Evolutionary conservation across 441 rosid species (phyloP).

Genomic region (Croton laevigatus): DNA sequence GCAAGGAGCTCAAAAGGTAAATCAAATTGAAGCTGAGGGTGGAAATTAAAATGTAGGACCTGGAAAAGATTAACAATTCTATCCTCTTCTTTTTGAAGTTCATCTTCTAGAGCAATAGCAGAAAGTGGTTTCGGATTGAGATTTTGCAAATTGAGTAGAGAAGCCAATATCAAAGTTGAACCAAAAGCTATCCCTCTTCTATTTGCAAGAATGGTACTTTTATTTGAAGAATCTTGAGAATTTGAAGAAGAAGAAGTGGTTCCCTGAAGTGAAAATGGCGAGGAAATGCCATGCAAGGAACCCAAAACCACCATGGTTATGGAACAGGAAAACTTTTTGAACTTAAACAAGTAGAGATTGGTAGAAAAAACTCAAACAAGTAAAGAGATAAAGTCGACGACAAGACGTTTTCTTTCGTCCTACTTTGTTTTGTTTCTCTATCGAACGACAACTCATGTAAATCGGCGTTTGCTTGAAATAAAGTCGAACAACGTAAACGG

Average conservation of each 20-base stretch:
- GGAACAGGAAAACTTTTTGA: background rate
- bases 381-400: no score
- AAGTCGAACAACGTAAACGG: no score
- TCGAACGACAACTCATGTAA: no score
- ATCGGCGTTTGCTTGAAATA: no score
- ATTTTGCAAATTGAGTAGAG: constrained; percentile 34
- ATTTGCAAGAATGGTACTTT: constrained; percentile 23
- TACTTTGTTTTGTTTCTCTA: no score
- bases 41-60: constrained; percentile 33
- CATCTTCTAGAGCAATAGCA: constrained; percentile 55
- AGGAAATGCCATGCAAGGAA: constrained; percentile 19
- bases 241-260: constrained; percentile 20
- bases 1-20: background rate
- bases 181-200: constrained; percentile 49
- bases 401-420: no score
- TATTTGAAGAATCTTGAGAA: constrained; percentile 15
- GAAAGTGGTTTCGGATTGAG: constrained; percentile 24
- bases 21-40: background rate
- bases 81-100: constrained; percentile 68
- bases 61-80: constrained; percentile 66
- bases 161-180: constrained; percentile 35
- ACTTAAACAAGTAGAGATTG: background rate
- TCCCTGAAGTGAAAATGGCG: constrained; percentile 15
- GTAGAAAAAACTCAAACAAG: no score
- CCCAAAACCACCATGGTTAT: constrained; percentile 24